Conservation (phyloP, 768 basidiomycete genomes). For the Mycena capillaripes region DNA sequence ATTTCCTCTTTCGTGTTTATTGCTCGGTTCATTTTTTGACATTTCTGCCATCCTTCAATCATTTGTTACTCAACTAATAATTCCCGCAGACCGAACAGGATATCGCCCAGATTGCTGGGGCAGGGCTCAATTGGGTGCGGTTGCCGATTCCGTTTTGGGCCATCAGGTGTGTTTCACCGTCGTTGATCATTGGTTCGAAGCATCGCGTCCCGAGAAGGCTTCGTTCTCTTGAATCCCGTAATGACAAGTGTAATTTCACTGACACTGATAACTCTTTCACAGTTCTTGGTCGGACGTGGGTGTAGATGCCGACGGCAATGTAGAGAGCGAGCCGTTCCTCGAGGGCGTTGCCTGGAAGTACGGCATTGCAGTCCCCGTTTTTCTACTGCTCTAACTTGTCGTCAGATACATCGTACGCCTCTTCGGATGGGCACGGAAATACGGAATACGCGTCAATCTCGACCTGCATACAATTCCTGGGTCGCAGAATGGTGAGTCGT, state of each 20-base stretch:
- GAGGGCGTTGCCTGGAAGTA: conserved; percentile 51
- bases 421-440: conserved; percentile 77
- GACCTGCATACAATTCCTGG: conserved; percentile 76
- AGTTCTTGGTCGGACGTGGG: conserved; percentile 22
- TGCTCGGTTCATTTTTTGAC: too few species aligned
- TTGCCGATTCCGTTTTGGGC: too few species aligned
- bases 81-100: conserved; percentile 73
- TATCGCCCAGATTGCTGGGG: conserved; percentile 80
- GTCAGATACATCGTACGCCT: conserved; percentile 63
- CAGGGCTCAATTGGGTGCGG: conserved; percentile 78
- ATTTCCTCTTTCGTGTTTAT: too few species aligned
- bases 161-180: too few species aligned
- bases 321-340: conserved; percentile 11
- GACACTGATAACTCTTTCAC: too few species aligned
- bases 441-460: conserved; percentile 75
- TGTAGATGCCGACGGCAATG: background rate
- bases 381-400: background rate
- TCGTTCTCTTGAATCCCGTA: too few species aligned
- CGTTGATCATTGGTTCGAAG: too few species aligned
- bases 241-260: too few species aligned
- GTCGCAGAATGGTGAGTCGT: conserved; percentile 61
- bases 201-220: too few species aligned
- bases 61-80: too few species aligned
- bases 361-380: background rate
- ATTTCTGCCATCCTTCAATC: too few species aligned